Evolutionary conservation across 75 land plant genomes (phyloP), one percentile per base, ranked within the genome.

Genomic region (Pseudotsuga menziesii): DNA sequence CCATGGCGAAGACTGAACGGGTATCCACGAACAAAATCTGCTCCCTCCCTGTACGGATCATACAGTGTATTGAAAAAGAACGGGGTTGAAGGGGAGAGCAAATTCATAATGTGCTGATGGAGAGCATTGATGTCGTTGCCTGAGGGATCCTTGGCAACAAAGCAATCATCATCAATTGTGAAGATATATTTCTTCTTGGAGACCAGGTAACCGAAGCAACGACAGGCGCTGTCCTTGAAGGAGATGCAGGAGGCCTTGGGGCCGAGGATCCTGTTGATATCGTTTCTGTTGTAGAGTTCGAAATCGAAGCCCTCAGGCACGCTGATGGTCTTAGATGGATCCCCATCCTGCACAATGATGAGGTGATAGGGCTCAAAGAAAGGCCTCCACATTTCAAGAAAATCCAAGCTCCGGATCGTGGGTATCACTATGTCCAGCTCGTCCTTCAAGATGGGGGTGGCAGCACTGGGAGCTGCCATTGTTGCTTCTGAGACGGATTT

Each of bases 341-440:
- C 90, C 5, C 90, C 90, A 57, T 89, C 90, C 72, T 89, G 90
- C 52, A 89, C 88, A 58, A 89, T 86, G 83, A 89, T 89, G 61
- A 89, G 77, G 64, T 89, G 90, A 81, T 89, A 89, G n/a, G 80
- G 83, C 83, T 87, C 76, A 77, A 89, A 83, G 79, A 83, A 89
- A 9, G 90, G 88, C 84, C 90, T 80, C 90, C 88, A 89, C 86
- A 86, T 87, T 89, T 89, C 90, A 75, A 89, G 71, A 58, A 89
- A 89, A 36, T 87, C 90, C 78, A 89, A 73, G 70, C 86, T 87
- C 35, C 90, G 59, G 54, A 89, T 89, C 36, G 90, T 89, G 29
- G 90, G 90, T 39, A 89, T 89, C 44, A 89, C 90, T 60, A 89
- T 86, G 74, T 89, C 90, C 7, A 89, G 84, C 86, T 89, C 89